Conservation (phyloP, 1,139 yeast genomes). For the Torulaspora pretoriensis region DNA sequence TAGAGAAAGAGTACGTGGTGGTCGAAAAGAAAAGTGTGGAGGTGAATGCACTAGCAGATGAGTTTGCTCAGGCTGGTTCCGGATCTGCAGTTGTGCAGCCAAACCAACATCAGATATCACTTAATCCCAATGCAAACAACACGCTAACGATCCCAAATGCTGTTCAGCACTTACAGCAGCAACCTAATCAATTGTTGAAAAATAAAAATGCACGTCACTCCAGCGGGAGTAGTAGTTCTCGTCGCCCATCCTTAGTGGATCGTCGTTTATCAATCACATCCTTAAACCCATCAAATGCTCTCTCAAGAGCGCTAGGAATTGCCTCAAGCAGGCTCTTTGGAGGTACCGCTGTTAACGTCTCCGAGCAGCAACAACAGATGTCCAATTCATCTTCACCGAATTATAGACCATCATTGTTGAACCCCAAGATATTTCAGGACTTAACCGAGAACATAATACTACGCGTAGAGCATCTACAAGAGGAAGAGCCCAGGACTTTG, state of each 20-base stretch:
- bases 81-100: constrained; percentile 32
- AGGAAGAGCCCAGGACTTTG: constrained; percentile 15
- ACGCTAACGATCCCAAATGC: neutral
- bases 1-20: constrained; percentile 85
- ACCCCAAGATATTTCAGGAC: constrained; percentile 31
- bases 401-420: constrained; percentile 23
- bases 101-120: constrained; percentile 16
- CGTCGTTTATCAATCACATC: constrained; percentile 58
- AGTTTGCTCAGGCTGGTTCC: constrained; percentile 65
- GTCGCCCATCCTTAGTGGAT: constrained; percentile 45
- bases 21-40: constrained; percentile 93
- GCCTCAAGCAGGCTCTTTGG: constrained; percentile 90
- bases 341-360: constrained; percentile 18
- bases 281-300: constrained; percentile 83
- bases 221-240: constrained; percentile 34
- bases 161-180: constrained; percentile 12
- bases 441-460: constrained; percentile 37
- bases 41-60: constrained; percentile 92
- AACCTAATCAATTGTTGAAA: constrained; percentile 21
- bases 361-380: constrained; percentile 23
- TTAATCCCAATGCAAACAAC: constrained; percentile 5
- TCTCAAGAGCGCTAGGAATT: constrained; percentile 79
- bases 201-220: constrained; percentile 37
- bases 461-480: constrained; percentile 28
- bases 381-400: constrained; percentile 16